Evolutionary conservation across 352 stramenopile species (phyloP).

Genomic region (Thalassiosira pacifica): DNA sequence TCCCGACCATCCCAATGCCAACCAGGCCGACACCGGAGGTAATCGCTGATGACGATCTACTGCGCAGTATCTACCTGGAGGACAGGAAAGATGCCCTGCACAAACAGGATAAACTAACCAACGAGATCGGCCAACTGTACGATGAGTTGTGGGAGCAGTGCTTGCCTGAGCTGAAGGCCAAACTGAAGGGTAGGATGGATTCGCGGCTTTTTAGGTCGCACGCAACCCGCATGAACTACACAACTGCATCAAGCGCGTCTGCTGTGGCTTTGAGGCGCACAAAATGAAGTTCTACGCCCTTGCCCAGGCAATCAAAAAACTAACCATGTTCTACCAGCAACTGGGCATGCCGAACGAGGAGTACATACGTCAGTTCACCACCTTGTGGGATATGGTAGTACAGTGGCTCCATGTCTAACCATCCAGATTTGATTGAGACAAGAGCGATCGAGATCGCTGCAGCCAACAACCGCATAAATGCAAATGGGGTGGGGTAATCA

Average conservation of each 20-base stretch:
- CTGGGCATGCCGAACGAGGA: constrained; percentile 1
- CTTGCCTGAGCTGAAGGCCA: not conserved
- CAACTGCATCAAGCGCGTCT: constrained; percentile 7
- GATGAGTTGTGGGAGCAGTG: constrained; percentile 2
- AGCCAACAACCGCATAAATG: not conserved
- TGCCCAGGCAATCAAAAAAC: not conserved
- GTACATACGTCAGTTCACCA: not conserved
- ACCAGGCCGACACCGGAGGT: not conserved
- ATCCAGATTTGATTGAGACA: not conserved
- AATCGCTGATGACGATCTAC: not conserved
- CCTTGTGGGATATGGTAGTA: not conserved
- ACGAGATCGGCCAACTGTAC: not conserved
- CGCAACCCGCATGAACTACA: not conserved
- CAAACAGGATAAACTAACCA: not conserved
- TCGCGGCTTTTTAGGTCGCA: not conserved
- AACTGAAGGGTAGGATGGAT: constrained; percentile 3
- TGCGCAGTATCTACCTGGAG: not conserved
- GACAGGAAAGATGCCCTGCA: not conserved
- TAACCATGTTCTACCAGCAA: constrained; percentile 9
- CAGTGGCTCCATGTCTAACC: not conserved
- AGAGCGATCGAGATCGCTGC: not conserved
- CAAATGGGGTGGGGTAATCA: too few relatives aligned
- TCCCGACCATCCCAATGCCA: not conserved
- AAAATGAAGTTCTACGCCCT: not conserved
- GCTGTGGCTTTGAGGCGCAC: constrained; percentile 3